A percentile compares a stretch with the other conserved stretches of the same genome.
Evolutionary conservation across 192 early-diverging fungal species (phyloP).

Genomic region (Chytriomyces confervae): DNA sequence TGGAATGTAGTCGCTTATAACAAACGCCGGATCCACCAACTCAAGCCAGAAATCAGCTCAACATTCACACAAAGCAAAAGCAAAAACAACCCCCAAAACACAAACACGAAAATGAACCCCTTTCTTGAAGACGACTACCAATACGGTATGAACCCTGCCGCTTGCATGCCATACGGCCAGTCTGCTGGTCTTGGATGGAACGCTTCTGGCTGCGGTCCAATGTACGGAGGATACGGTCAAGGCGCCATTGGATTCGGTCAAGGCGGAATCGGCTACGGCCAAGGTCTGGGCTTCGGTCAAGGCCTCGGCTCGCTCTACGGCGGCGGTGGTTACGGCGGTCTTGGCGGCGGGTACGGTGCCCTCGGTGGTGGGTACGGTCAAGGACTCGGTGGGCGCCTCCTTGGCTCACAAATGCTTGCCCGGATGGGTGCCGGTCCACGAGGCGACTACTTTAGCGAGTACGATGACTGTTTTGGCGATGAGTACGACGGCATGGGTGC

Average conservation of each 20-base stretch:
- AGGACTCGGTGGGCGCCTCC: not conserved
- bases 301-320: no score
- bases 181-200: not conserved
- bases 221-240: not conserved
- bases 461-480: no score
- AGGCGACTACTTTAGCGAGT: no score
- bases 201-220: not conserved
- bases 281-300: not conserved
- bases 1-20: no score
- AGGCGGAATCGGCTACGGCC: not conserved
- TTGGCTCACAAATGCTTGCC: slow-evolving; percentile 4
- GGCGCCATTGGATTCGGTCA: not conserved
- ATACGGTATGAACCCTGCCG: not conserved
- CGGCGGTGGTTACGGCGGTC: no score
- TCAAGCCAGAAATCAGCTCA: no score
- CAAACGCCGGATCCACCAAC: no score
- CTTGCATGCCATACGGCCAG: not conserved
- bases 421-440: no score
- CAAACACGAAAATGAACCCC: not conserved
- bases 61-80: no score
- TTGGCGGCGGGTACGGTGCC: not conserved
- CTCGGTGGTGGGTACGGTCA: not conserved
- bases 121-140: not conserved
- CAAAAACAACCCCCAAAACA: not conserved
- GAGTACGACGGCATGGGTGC: no score